These are phyloP conservation scores for Paspalum vaginatum DNA, from an alignment of 176 grass and related monocot species.

Conservation along the genomic window DNA sequence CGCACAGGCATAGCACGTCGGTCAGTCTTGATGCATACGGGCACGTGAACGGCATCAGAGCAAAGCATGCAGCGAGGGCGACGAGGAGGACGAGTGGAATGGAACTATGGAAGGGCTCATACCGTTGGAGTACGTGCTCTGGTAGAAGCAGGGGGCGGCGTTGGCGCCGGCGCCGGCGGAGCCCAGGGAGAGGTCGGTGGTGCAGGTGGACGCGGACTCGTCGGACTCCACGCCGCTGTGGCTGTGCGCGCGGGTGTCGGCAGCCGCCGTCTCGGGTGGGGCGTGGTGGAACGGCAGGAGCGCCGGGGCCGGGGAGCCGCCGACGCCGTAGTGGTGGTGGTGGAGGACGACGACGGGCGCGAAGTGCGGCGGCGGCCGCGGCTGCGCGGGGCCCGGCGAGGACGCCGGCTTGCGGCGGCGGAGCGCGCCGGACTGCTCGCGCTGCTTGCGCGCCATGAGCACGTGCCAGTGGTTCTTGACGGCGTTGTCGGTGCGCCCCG, in stretches of 20 bases:
- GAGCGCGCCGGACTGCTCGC: slow-evolving; percentile 67
- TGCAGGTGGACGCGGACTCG: slow-evolving; percentile 78
- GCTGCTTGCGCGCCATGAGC: slow-evolving; percentile 75
- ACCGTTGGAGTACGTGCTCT: slow-evolving; percentile 19
- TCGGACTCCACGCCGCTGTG: slow-evolving; percentile 74
- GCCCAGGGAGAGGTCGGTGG: slow-evolving; percentile 77
- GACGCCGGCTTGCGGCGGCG: slow-evolving; percentile 64
- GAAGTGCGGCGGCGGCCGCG: neutral
- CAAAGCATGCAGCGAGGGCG: neutral
- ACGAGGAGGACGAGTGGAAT: neutral
- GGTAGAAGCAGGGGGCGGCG: slow-evolving; percentile 46
- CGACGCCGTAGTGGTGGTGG: slow-evolving; percentile 9
- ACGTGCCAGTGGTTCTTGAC: slow-evolving; percentile 99
- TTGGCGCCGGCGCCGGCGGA: slow-evolving; percentile 44
- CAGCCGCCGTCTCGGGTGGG: slow-evolving; percentile 8
- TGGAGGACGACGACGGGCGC: slow-evolving; percentile 17
- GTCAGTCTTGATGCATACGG: neutral
- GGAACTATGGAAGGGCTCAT: too few relatives aligned
- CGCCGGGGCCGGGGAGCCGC: neutral
- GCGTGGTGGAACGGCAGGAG: neutral
- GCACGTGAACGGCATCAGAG: neutral
- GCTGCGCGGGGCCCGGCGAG: neutral
- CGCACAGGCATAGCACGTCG: neutral
- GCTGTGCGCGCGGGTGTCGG: slow-evolving; percentile 43
- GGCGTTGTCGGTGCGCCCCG: slow-evolving; percentile 88